Evolutionary conservation across 768 basidiomycete genomes (phyloP), one percentile per base, ranked within the genome.

Genomic region (Amanita exitialis): DNA sequence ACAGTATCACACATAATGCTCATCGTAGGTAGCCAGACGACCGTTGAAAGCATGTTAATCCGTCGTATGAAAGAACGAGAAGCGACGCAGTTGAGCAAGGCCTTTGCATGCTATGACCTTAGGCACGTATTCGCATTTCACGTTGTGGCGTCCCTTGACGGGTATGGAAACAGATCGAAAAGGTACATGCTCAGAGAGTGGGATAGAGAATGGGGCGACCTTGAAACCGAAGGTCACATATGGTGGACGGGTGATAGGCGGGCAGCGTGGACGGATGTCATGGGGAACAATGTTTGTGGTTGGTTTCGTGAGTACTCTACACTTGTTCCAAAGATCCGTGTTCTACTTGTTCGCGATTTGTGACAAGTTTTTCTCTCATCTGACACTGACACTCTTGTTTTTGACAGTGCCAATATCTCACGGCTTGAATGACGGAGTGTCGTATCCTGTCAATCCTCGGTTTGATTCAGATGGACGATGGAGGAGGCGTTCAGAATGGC

Each of bases 191-290:
- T 59, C 38, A 64, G 60, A 32, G 64, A 71, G 39, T 94, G 88
- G 84, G 80, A 90, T 56, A 65, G 67, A 21, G 91, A 94, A 58
- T 97, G 89, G 87, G 93, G 93, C 0, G 65, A 72, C 25, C 69
- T 87, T 0, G 70, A 74, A 6, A 78, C 71, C 27, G 93, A 94
- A 60, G 91, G 86, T 0, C 83, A 92, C 61, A 65, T 94, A 6
- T 97, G 93, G 93, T 90, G 85, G 82, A 66, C 79, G 32, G 93
- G 87, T 23, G 77, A 72, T 55, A 53, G 57, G 41, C 63, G 71
- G 44, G 69, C 66, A 38, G 84, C 83, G 56, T 96, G 92, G 92
- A 75, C 77, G 57, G 77, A 79, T 44, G 83, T 86, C 39, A 95
- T 97, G 90, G 93, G 93, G 7, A 65, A 58, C 30, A 76, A 69